Evolutionary conservation across 1,284 basidiomycete species (phyloP).

Genomic region (Pseudozyma sp.): DNA sequence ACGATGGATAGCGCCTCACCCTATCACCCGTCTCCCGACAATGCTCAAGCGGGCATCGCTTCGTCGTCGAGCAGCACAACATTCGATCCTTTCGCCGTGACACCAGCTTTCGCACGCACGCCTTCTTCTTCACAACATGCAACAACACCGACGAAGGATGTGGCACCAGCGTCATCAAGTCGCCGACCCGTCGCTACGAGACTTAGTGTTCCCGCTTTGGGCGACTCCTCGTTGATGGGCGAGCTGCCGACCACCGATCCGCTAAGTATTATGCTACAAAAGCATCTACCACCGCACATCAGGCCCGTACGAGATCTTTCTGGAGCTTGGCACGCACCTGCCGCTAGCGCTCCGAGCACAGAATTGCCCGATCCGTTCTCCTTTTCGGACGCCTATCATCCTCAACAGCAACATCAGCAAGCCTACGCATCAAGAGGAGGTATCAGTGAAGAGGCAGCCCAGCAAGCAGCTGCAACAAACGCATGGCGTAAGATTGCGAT

Average conservation of each 20-base stretch:
- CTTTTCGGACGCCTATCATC: not conserved
- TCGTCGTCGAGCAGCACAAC: not conserved
- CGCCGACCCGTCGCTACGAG: not conserved
- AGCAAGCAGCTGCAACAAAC: conserved; percentile 21
- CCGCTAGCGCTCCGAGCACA: not conserved
- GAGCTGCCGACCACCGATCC: conserved; percentile 46
- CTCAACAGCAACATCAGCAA: not conserved
- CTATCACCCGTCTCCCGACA: not conserved
- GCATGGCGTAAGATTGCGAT: conserved; percentile 45
- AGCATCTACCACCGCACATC: conserved; percentile 41
- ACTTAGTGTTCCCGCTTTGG: conserved; percentile 7
- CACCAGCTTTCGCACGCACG: conserved; percentile 17
- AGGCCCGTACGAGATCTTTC: conserved; percentile 43
- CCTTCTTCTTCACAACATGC: not conserved
- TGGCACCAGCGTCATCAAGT: not conserved
- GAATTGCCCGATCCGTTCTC: conserved; percentile 25
- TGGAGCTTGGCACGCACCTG: conserved; percentile 21
- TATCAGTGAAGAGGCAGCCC: conserved; percentile 10
- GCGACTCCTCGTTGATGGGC: conserved; percentile 22
- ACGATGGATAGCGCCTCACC: conserved; percentile 1
- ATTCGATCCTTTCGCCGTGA: conserved; percentile 19
- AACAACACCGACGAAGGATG: not conserved
- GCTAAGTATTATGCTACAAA: conserved; percentile 36
- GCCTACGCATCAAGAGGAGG: not conserved
- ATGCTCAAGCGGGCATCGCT: not conserved